Evolutionary conservation across 2,329 filamentous ascomycete species (phyloP).

Genomic region (Alternaria metachromatica): DNA sequence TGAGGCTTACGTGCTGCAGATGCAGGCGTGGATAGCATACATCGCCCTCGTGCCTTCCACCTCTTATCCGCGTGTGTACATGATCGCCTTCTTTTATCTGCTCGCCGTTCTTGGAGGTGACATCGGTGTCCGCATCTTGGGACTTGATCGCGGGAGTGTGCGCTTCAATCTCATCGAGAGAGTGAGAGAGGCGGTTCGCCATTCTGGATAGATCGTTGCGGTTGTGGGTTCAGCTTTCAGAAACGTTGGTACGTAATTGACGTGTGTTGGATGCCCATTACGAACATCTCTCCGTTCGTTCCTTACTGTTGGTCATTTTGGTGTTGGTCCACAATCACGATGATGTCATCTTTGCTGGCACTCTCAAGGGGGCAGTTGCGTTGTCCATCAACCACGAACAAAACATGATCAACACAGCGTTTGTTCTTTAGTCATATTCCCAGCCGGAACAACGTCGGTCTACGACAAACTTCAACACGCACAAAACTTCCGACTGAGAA

Average conservation of each 20-base stretch:
- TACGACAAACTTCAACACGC: not conserved
- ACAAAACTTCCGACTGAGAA: not conserved
- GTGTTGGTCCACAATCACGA: not conserved
- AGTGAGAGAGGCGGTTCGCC: conserved; percentile 8
- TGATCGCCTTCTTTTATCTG: conserved; percentile 50
- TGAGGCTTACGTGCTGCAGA: not conserved
- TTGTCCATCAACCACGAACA: not conserved
- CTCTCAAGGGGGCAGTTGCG: not conserved
- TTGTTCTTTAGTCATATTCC: not conserved
- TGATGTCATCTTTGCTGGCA: conserved; percentile 5
- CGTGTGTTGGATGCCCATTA: not conserved
- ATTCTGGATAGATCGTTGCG: not conserved
- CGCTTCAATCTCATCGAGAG: conserved; percentile 5
- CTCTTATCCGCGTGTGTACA: conserved; percentile 51
- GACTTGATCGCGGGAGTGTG: conserved; percentile 3
- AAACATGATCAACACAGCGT: not conserved
- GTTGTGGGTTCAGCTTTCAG: not conserved
- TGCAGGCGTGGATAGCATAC: conserved; percentile 16
- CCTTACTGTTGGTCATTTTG: not conserved
- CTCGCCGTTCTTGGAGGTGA: conserved; percentile 48
- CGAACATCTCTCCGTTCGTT: not conserved
- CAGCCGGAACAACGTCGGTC: not conserved
- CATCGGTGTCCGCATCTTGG: not conserved
- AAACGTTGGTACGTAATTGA: not conserved
- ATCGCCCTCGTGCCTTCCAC: conserved; percentile 50